Conservation (phyloP, 2,329 filamentous ascomycete species). For the Emericellopsis atlantica region DNA sequence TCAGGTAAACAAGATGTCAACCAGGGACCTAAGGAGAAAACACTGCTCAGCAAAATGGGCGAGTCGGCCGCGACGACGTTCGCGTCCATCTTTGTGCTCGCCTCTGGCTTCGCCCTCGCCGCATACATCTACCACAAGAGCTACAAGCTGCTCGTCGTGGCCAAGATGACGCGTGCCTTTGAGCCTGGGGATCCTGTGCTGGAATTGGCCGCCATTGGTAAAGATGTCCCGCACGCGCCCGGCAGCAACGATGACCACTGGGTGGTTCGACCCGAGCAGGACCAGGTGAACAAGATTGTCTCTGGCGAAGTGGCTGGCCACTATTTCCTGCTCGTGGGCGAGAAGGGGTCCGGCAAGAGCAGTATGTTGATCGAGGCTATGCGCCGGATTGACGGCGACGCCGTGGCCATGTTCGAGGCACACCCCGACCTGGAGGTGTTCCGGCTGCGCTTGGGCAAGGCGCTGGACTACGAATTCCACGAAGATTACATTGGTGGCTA, state of each 20-base stretch:
- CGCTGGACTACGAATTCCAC: conserved; percentile 90
- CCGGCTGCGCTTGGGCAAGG: conserved; percentile 81
- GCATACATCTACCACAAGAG: conserved; percentile 68
- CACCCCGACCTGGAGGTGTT: conserved; percentile 94
- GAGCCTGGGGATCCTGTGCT: conserved; percentile 82
- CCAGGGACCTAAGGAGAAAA: conserved; percentile 13
- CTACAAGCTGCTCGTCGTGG: conserved; percentile 84
- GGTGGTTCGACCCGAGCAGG: conserved; percentile 76
- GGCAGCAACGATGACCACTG: conserved; percentile 39
- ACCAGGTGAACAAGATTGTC: conserved; percentile 71
- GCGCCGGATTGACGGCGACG: conserved; percentile 80
- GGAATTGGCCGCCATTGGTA: conserved; percentile 59
- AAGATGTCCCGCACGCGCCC: conserved; percentile 33
- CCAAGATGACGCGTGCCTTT: conserved; percentile 89
- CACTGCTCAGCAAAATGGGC: conserved; percentile 47
- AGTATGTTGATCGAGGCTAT: conserved; percentile 94
- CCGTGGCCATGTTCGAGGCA: conserved; percentile 90
- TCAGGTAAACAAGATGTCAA: neutral
- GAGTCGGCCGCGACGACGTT: conserved; percentile 66
- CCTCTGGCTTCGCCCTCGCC: conserved; percentile 49
- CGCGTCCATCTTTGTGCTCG: conserved; percentile 61
- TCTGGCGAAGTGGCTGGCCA: conserved; percentile 61
- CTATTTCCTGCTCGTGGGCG: conserved; percentile 84
- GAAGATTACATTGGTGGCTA: conserved; percentile 96
- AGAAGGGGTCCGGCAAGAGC: conserved; percentile 94